Evolutionary conservation across 139 green algal genomes (phyloP).

Genomic region (Micractinium conductrix): DNA sequence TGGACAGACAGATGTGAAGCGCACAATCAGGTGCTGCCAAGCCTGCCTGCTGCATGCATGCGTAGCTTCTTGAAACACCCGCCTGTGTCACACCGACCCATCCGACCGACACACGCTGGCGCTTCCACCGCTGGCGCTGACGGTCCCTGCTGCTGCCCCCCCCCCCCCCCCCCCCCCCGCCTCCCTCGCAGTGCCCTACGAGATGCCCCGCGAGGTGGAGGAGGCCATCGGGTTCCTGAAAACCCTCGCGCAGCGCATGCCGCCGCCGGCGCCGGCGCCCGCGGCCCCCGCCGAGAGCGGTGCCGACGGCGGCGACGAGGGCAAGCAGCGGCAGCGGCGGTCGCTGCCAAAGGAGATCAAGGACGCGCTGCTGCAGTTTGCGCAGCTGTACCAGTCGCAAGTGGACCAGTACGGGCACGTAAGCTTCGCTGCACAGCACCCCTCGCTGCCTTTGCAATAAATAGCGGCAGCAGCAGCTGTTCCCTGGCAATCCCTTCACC

Average conservation of each 20-base stretch:
- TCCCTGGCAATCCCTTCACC: no score
- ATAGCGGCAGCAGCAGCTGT: no score
- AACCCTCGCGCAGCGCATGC: background rate
- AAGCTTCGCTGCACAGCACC: background rate
- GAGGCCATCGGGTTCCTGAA: slow-evolving; percentile 2
- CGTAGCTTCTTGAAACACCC: no score
- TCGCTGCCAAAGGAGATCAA: slow-evolving; percentile 12
- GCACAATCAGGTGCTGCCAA: no score
- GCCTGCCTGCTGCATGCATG: no score
- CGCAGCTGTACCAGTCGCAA: background rate
- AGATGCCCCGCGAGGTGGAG: slow-evolving; percentile 18
- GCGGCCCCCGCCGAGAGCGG: background rate
- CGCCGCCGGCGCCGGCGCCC: background rate
- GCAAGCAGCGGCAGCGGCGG: slow-evolving; percentile 1
- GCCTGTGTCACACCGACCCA: no score
- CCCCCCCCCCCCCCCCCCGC: no score
- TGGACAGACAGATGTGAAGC: no score
- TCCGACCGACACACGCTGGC: no score
- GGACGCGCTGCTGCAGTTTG: background rate
- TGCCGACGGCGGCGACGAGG: background rate
- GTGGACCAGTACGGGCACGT: background rate
- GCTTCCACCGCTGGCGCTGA: no score
- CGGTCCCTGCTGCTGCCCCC: no score
- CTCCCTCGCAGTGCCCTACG: slow-evolving; percentile 12
- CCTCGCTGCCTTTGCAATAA: background rate